phyloP scores from a whole-genome alignment of 768 basidiomycete species.

The Boletus rufocinnamomeus region DNA sequence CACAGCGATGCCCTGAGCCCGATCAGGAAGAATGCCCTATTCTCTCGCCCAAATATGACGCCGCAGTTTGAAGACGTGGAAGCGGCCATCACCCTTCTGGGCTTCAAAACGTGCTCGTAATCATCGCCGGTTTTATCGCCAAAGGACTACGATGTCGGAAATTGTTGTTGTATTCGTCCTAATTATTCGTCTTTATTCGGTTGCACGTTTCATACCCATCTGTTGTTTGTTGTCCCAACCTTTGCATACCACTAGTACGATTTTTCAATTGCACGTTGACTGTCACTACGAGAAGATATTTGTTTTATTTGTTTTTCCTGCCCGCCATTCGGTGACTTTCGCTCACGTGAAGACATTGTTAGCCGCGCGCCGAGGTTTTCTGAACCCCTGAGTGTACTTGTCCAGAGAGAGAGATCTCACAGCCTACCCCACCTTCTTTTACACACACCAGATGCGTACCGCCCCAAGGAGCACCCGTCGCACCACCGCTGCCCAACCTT shows the following conservation, averaged over 20 bases:
- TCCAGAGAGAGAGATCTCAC: slow-evolving; percentile 12
- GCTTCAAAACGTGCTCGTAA: slow-evolving; percentile 31
- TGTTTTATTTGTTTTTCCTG: neutral
- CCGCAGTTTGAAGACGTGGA: slow-evolving; percentile 37
- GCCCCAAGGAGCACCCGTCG: slow-evolving; percentile 32
- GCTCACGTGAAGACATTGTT: slow-evolving; percentile 25
- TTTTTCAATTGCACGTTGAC: neutral
- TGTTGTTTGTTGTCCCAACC: slow-evolving; percentile 15
- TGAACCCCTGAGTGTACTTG: slow-evolving; percentile 3
- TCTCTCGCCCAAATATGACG: slow-evolving; percentile 2
- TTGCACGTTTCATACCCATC: neutral
- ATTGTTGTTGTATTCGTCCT: slow-evolving; percentile 20
- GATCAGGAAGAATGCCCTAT: neutral
- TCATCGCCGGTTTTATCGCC: neutral
- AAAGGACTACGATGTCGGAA: neutral
- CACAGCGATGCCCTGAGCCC: slow-evolving; percentile 2
- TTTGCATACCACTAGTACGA: slow-evolving; percentile 6
- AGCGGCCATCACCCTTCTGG: slow-evolving; percentile 39
- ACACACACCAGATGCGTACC: slow-evolving; percentile 27
- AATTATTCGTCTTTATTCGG: slow-evolving; percentile 36
- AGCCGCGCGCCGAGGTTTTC: slow-evolving; percentile 21
- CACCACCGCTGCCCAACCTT: slow-evolving; percentile 9
- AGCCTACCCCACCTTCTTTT: slow-evolving; percentile 28
- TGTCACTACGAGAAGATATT: neutral
- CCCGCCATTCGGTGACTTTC: slow-evolving; percentile 2